Evolutionary conservation across 2,329 filamentous ascomycete genomes (phyloP).

Genomic region (Aspergillus bombycis): DNA sequence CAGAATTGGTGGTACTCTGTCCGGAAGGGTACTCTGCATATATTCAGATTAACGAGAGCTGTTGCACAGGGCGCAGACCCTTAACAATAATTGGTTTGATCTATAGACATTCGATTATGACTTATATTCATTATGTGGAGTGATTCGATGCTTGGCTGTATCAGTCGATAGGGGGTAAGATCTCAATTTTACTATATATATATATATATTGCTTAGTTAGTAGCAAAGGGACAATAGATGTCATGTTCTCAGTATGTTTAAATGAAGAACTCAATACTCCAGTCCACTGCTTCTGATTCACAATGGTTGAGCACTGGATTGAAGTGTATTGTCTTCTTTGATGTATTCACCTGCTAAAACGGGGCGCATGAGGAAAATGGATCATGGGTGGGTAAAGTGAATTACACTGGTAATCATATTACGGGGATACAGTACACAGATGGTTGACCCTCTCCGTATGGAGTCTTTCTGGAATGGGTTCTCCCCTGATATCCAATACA

Average conservation of each 20-base stretch:
- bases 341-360: not conserved
- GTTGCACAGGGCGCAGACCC: not conserved
- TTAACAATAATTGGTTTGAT: not conserved
- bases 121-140: not conserved
- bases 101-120: not conserved
- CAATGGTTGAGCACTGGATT: not conserved
- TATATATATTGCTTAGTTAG: too few species aligned
- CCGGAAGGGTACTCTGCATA: too few species aligned
- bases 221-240: not conserved
- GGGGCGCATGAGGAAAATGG: not conserved
- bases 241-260: not conserved
- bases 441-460: not conserved
- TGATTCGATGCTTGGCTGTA: not conserved
- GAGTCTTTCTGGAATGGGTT: not conserved
- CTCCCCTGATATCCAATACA: not conserved
- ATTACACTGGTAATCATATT: constrained; percentile 2
- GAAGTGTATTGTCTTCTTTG: not conserved
- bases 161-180: not conserved
- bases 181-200: too few species aligned
- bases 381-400: not conserved
- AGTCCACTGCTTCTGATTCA: not conserved
- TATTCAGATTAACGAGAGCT: not conserved
- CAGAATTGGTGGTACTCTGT: not conserved
- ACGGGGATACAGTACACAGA: not conserved
- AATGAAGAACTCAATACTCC: not conserved